These are phyloP conservation scores for Mycena metata DNA, from an alignment of 768 basidiomycete species.

Conservation along the genomic window DNA sequence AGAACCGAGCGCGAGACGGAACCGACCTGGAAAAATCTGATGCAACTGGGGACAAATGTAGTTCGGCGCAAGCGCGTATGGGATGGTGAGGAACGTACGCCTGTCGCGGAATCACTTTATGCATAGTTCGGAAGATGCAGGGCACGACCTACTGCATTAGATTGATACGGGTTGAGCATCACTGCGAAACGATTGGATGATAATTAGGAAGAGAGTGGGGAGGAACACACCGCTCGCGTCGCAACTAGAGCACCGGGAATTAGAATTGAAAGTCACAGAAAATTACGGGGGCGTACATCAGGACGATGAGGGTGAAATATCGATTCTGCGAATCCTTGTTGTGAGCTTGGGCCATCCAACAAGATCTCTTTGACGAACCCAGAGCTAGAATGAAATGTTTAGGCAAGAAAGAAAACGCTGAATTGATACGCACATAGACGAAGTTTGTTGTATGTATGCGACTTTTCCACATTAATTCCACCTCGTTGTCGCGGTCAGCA, in stretches of 20 bases:
- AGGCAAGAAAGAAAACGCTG: not conserved
- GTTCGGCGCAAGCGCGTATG: no score
- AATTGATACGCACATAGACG: constrained; percentile 24
- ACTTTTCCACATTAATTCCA: constrained; percentile 35
- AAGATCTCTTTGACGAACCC: not conserved
- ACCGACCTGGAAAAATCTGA: constrained; percentile 28
- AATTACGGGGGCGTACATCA: constrained; percentile 16
- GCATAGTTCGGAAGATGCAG: no score
- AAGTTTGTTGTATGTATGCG: constrained; percentile 18
- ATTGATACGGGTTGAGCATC: constrained; percentile 26
- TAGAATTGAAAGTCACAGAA: not conserved
- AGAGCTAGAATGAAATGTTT: not conserved
- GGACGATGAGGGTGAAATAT: constrained; percentile 30
- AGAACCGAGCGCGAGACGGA: not conserved
- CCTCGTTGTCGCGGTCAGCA: constrained; percentile 9
- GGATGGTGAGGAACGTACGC: not conserved
- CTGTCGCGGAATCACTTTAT: no score
- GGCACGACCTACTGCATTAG: constrained; percentile 25
- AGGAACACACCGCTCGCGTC: constrained; percentile 29
- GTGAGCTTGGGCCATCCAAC: not conserved
- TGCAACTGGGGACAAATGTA: constrained; percentile 13
- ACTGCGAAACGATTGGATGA: not conserved
- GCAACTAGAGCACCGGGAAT: constrained; percentile 11
- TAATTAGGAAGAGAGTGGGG: not conserved
- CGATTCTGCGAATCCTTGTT: constrained; percentile 24